Conservation (phyloP, 2,329 filamentous ascomycete species). For the Pyrenochaeta sp. region DNA sequence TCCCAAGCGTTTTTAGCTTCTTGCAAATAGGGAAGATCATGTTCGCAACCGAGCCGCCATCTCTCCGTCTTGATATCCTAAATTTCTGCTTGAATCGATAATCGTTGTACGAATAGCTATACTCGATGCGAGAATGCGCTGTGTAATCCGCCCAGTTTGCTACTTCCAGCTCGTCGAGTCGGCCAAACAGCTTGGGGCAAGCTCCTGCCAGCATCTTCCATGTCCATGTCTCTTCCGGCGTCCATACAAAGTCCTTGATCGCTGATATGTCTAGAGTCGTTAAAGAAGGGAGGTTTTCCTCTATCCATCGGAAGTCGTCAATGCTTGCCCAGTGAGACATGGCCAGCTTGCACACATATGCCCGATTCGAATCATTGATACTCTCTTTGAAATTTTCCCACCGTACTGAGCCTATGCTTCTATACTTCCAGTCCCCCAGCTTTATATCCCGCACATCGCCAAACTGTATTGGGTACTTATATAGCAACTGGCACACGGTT, state of each 20-base stretch:
- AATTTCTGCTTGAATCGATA: constrained; percentile 48
- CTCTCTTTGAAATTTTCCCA: constrained; percentile 44
- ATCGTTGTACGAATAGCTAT: constrained; percentile 48
- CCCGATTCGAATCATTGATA: constrained; percentile 42
- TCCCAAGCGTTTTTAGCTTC: constrained; percentile 42
- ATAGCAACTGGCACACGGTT: constrained; percentile 42
- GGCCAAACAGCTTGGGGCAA: constrained; percentile 41
- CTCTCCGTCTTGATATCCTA: constrained; percentile 43
- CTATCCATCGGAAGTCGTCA: constrained; percentile 48
- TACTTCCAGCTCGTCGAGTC: constrained; percentile 45
- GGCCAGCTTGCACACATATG: constrained; percentile 45
- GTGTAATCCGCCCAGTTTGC: constrained; percentile 50
- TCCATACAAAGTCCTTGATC: constrained; percentile 50
- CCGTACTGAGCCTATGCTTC: constrained; percentile 30
- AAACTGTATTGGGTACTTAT: constrained; percentile 42
- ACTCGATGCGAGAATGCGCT: constrained; percentile 46
- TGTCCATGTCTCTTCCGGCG: constrained; percentile 48
- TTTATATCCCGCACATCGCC: constrained; percentile 42
- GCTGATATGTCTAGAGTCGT: constrained; percentile 44
- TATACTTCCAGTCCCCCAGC: constrained; percentile 46
- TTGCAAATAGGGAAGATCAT: constrained; percentile 44
- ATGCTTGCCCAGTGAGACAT: constrained; percentile 48
- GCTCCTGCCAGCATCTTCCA: constrained; percentile 45
- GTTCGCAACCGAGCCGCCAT: constrained; percentile 44
- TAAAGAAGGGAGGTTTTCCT: constrained; percentile 46